Percentiles rank a stretch among this genome's conserved stretches.
phyloP scores from a whole-genome alignment of 352 stramenopile genomes.

The Thalassiosira allenii region DNA sequence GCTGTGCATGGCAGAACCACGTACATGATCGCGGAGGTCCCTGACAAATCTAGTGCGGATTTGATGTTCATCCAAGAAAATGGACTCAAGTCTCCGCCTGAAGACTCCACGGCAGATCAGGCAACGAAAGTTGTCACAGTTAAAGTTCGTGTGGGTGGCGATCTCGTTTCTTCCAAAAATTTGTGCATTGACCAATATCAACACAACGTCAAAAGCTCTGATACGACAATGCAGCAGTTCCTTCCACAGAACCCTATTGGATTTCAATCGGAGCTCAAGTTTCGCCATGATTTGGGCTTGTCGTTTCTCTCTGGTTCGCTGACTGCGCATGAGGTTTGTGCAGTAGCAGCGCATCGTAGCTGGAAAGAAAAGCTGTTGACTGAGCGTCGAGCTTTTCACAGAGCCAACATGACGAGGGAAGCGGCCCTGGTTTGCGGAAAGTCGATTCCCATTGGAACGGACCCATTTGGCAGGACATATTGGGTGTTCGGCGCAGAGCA shows the following conservation, averaged over 20 bases:
- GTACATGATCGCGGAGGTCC: constrained; percentile 78
- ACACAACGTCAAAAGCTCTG: constrained; percentile 61
- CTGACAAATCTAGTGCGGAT: constrained; percentile 21
- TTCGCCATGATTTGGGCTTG: constrained; percentile 68
- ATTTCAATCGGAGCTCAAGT: constrained; percentile 81
- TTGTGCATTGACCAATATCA: constrained; percentile 58
- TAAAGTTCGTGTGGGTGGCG: constrained; percentile 77
- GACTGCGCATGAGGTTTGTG: constrained; percentile 84
- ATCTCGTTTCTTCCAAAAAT: constrained; percentile 70
- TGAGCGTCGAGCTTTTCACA: constrained; percentile 63
- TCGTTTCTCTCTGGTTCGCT: constrained; percentile 82
- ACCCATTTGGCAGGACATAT: constrained; percentile 77
- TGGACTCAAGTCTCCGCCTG: constrained; percentile 10
- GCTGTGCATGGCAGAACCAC: constrained; percentile 62
- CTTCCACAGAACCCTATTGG: constrained; percentile 74
- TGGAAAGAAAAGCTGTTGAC: constrained; percentile 75
- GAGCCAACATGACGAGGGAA: constrained; percentile 64
- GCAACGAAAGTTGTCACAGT: constrained; percentile 65
- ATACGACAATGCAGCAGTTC: constrained; percentile 80
- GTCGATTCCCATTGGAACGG: constrained; percentile 77
- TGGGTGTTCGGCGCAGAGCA: constrained; percentile 83
- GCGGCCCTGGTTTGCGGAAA: constrained; percentile 76
- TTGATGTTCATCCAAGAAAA: constrained; percentile 16
- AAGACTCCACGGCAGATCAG: constrained; percentile 20
- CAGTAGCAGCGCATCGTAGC: constrained; percentile 76